Evolutionary conservation across 225 moss, liverwort and hornwort genomes (phyloP), one percentile per base, ranked within the genome.

Genomic region (Ulota crispa): DNA sequence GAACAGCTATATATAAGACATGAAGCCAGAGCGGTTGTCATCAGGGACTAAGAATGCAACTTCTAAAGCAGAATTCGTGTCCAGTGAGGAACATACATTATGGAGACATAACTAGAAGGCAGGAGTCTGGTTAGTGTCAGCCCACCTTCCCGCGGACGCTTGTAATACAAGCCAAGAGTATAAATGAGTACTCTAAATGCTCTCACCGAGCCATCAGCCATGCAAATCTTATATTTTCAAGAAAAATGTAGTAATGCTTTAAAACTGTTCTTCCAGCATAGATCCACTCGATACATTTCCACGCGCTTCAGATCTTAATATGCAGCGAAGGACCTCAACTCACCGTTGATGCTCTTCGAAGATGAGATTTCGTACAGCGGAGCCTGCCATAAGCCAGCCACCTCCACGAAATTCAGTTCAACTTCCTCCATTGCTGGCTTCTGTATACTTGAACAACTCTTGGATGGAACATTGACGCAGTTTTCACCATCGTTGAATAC

Each of bases 371-470:
- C 92, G 73, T 91, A 94, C 80, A 98, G 72, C 77, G 95, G 91
- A 74, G 93, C 93, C 84, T 98, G 93, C 91, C 92, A 95, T 66
- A 95, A 67, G 73, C 86, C 70, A 21, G 91, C 95, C 81, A 92
- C 68, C 72, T 84, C 80, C 78, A 93, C 89, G 75, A 95, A 98
- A 70, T 98, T 93, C 89, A 95, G 41, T 82, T 93, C 90, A 24
- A 34, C 78, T 66, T 86, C 86, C 68, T 84, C 79, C 55, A 59
- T 36, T 34, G 9, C 10, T 54, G 57, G 64, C 42, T 77, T 79
- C 74, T 72, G 71, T 83, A n/a, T 70, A 75, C 24, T 82, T 66
- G 80, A 75, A 80, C 53, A 76, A 72, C 55, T 84, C 73, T 73
- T 77, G 55, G 66, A 82, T 72, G 82, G 72, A 85, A 34, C 42